Percentiles rank a stretch among this genome's conserved stretches.
These are phyloP conservation scores for Amanita rubescens DNA, from an alignment of 768 basidiomycete genomes.

Conservation along the genomic window DNA sequence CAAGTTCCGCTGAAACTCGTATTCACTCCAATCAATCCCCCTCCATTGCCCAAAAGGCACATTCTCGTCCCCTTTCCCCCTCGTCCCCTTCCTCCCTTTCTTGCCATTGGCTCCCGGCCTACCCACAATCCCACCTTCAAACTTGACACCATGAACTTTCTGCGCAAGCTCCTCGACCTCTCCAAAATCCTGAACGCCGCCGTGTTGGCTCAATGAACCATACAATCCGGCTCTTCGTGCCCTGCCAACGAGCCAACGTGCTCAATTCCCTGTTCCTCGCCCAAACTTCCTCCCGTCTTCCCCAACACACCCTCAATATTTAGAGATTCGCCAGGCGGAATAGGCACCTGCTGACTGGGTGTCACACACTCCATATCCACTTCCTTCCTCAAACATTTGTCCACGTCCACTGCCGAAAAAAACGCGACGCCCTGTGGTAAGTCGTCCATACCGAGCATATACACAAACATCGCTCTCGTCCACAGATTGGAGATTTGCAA, in stretches of 20 bases:
- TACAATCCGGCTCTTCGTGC: slow-evolving; percentile 50
- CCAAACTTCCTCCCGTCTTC: too few species aligned
- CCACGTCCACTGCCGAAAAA: slow-evolving; percentile 95
- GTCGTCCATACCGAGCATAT: slow-evolving; percentile 93
- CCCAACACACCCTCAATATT: slow-evolving; percentile 59
- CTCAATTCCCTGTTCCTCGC: too few species aligned
- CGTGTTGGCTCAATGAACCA: slow-evolving; percentile 47
- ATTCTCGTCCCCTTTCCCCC: slow-evolving; percentile 9
- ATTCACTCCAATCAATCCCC: too few species aligned
- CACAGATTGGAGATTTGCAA: slow-evolving; percentile 94
- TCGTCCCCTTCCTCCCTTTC: too few species aligned
- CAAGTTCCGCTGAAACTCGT: too few species aligned
- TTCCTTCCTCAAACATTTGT: too few species aligned
- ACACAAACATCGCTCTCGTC: slow-evolving; percentile 89
- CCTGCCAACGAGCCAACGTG: slow-evolving; percentile 35
- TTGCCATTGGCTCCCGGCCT: slow-evolving; percentile 9
- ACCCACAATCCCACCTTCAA: too few species aligned
- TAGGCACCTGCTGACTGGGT: slow-evolving; percentile 79
- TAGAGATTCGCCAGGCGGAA: slow-evolving; percentile 81
- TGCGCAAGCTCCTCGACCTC: slow-evolving; percentile 44
- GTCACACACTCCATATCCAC: too few species aligned
- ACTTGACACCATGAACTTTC: too few species aligned
- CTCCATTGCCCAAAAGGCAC: slow-evolving; percentile 26
- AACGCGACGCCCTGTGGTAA: too few species aligned
- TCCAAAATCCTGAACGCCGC: slow-evolving; percentile 57